Base-by-base conservation (phyloP, 306 rosid genomes). In the Sicyos baderoa region DNA sequence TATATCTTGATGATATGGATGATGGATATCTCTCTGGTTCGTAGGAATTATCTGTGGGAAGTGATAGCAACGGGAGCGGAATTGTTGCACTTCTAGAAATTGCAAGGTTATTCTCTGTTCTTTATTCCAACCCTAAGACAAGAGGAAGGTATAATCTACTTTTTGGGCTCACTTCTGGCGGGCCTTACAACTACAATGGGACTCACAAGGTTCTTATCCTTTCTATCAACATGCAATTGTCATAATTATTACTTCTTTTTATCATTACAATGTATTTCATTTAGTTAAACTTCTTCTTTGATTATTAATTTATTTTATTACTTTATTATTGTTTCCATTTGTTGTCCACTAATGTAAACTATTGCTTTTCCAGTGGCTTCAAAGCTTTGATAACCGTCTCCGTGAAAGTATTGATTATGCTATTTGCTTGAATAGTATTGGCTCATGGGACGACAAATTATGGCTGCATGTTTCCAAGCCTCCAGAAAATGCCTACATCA, bases 381-480 rank as follows among this genome's bases (percentile, higher is more conserved):
- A 84, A 54, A 88, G 97, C 84, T 85, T 94, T 23, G 99, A 94
- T 77, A 96, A 90, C 81, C 97, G 99, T 15, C 65, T 90, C 71
- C 95, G 95, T 54, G 99, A 94, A 84, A 88, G 92, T 79, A 86
- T 94, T 82, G 99, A 94, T 79, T 90, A 85, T 66, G 92, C 97
- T 64, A 88, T 94, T 75, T 90, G 99, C 87, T 86, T 94, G 76
- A 88, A 90, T 77, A 90, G 91, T 76, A 81, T 94, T 72, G 95
- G 97, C 73, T 88, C 96, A 53, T 90, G 99, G 99, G 96, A 90
- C 72, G 83, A 90, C 50, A 93, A 88, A 18, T 82, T 90, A 63
- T 93, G 91, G 97, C 75, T 93, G 78, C 99, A 93, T 76, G 99
- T 93, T 60, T 93, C 99, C 71, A 93, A 93, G 84, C 97, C 99